Evolutionary conservation across 2,329 filamentous ascomycete genomes (phyloP).

Genomic region (Aplosporella prunicola): DNA sequence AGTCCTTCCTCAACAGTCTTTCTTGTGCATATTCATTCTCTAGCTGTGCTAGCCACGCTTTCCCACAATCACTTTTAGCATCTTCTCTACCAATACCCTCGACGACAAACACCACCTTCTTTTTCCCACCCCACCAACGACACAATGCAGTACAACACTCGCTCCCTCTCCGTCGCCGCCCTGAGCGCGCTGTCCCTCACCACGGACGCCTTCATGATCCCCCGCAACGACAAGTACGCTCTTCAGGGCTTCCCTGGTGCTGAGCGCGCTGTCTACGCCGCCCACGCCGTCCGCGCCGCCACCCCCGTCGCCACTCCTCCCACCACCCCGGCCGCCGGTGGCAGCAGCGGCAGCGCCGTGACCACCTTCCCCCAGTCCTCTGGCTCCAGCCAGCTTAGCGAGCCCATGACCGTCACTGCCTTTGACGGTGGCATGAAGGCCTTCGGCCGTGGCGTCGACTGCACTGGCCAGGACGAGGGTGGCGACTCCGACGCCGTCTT

Average conservation of each 20-base stretch:
- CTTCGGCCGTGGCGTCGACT: slow-evolving; percentile 10
- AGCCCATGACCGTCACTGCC: slow-evolving; percentile 8
- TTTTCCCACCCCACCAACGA: not conserved
- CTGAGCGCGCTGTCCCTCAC: slow-evolving; percentile 3
- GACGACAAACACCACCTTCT: too few species aligned
- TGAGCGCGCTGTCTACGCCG: slow-evolving; percentile 1
- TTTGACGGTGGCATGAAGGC: slow-evolving; percentile 13
- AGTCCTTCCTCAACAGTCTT: slow-evolving; percentile 8
- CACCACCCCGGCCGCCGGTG: slow-evolving; percentile 3
- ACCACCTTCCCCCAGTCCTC: slow-evolving; percentile 9
- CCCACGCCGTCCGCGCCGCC: not conserved
- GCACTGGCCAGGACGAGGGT: slow-evolving; percentile 10
- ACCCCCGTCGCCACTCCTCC: not conserved
- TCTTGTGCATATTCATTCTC: slow-evolving; percentile 6
- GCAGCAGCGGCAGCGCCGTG: slow-evolving; percentile 2
- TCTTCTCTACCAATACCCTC: too few species aligned
- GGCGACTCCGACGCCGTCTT: slow-evolving; percentile 12
- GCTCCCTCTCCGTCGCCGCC: slow-evolving; percentile 8
- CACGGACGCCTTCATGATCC: slow-evolving; percentile 10
- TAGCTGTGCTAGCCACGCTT: slow-evolving; percentile 10
- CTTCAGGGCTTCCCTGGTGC: slow-evolving; percentile 4
- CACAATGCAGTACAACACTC: slow-evolving; percentile 10
- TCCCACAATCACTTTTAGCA: too few species aligned
- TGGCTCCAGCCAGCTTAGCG: slow-evolving; percentile 10
- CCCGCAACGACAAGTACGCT: not conserved